Evolutionary conservation across 1,284 basidiomycete species (phyloP).

Genomic region (Cutaneotrichosporon cavernicola): DNA sequence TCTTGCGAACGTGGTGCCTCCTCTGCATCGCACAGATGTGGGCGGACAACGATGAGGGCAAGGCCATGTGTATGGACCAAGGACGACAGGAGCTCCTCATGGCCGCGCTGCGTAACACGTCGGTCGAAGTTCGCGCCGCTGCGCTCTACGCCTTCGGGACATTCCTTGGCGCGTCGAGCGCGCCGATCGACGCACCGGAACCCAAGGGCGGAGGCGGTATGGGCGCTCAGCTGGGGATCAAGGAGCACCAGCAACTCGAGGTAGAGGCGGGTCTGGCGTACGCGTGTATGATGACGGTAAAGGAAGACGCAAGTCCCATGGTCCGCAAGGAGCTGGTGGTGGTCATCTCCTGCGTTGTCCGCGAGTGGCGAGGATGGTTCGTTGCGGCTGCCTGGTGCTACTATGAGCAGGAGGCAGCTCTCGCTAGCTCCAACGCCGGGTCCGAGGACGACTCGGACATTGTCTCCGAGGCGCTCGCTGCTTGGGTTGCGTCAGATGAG

Average conservation of each 20-base stretch:
- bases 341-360: conserved; percentile 86
- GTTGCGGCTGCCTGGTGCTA: conserved; percentile 94
- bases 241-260: conserved; percentile 67
- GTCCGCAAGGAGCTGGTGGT: conserved; percentile 92
- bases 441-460: conserved; percentile 45
- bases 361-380: conserved; percentile 95
- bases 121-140: conserved; percentile 88
- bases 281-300: conserved; percentile 64
- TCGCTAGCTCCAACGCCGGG: conserved; percentile 57
- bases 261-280: conserved; percentile 60
- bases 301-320: conserved; percentile 93
- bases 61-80: conserved; percentile 75
- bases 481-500: conserved; percentile 64
- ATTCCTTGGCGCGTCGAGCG: conserved; percentile 83
- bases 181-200: conserved; percentile 60
- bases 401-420: conserved; percentile 68
- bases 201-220: conserved; percentile 79
- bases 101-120: conserved; percentile 77
- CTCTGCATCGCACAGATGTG: conserved; percentile 94
- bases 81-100: conserved; percentile 80
- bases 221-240: conserved; percentile 74
- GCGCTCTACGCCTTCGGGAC: conserved; percentile 90
- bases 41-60: conserved; percentile 87
- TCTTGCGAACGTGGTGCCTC: conserved; percentile 90
- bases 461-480: conserved; percentile 67